phyloP scores from a whole-genome alignment of 2,329 filamentous ascomycete species.

The Calonectria pseudoturangicola region DNA sequence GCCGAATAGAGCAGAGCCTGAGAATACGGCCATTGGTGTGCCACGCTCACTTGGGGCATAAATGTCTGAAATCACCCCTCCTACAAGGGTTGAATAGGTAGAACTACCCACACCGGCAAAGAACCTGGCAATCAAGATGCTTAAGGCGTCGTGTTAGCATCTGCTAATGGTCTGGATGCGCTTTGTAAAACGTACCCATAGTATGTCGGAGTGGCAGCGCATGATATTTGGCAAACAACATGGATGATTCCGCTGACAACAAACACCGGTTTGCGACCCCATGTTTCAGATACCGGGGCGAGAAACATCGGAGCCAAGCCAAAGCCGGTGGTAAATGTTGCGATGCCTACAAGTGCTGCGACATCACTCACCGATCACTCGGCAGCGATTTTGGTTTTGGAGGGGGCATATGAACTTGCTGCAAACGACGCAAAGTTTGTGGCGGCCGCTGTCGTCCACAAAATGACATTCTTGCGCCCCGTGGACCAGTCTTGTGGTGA shows the following conservation, averaged over 20 bases:
- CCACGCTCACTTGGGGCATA: not conserved
- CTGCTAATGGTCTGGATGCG: not conserved
- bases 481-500: not conserved
- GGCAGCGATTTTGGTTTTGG: not conserved
- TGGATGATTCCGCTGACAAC: not conserved
- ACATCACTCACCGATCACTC: not conserved
- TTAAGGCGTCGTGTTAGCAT: not conserved
- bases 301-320: conserved; percentile 6
- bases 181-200: not conserved
- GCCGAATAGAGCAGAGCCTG: not conserved
- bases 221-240: conserved; percentile 1
- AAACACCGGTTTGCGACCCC: conserved; percentile 5
- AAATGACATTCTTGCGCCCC: not conserved
- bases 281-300: not conserved
- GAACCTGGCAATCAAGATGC: not conserved
- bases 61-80: not conserved
- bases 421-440: conserved; percentile 13
- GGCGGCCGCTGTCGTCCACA: not conserved
- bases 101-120: conserved; percentile 3
- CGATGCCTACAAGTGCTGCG: not conserved
- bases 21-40: conserved; percentile 3
- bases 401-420: conserved; percentile 6
- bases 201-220: not conserved
- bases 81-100: conserved; percentile 1
- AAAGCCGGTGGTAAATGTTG: conserved; percentile 5